A percentile compares a stretch with the other conserved stretches of the same genome.
Conservation (phyloP, 768 basidiomycete genomes). For the Rhizopogon vesiculosus region DNA sequence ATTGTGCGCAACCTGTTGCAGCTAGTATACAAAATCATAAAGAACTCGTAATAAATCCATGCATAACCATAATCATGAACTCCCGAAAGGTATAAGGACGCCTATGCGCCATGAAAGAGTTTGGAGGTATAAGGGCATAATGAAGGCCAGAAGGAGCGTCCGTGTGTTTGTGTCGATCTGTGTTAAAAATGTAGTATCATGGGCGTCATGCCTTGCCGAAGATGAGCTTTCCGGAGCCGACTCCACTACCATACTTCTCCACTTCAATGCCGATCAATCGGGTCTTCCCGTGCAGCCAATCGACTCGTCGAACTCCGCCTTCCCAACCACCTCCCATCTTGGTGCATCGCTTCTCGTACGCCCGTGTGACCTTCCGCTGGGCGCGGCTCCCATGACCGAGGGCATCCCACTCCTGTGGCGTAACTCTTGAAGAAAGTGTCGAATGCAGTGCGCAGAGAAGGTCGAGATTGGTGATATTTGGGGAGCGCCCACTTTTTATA, state of each 20-base stretch:
- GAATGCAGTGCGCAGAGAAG: conserved; percentile 56
- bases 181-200: neutral
- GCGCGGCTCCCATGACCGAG: conserved; percentile 51
- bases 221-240: conserved; percentile 42
- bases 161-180: neutral
- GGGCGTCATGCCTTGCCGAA: conserved; percentile 36
- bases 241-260: conserved; percentile 36
- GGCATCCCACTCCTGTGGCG: conserved; percentile 59
- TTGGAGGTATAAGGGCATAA: neutral
- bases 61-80: neutral
- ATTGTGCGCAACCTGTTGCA: neutral
- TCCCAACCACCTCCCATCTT: conserved; percentile 67
- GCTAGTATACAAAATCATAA: neutral
- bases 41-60: neutral
- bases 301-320: conserved; percentile 60
- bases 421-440: conserved; percentile 51
- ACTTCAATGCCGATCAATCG: conserved; percentile 58
- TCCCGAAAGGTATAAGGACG: neutral
- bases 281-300: conserved; percentile 62
- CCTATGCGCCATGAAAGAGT: neutral
- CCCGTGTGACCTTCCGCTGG: conserved; percentile 54
- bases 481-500: conserved; percentile 15
- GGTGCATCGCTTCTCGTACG: conserved; percentile 59
- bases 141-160: neutral
- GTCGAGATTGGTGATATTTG: conserved; percentile 55